Conservation (phyloP, 1,284 basidiomycete species). For the Chalciporus piperatoides region DNA sequence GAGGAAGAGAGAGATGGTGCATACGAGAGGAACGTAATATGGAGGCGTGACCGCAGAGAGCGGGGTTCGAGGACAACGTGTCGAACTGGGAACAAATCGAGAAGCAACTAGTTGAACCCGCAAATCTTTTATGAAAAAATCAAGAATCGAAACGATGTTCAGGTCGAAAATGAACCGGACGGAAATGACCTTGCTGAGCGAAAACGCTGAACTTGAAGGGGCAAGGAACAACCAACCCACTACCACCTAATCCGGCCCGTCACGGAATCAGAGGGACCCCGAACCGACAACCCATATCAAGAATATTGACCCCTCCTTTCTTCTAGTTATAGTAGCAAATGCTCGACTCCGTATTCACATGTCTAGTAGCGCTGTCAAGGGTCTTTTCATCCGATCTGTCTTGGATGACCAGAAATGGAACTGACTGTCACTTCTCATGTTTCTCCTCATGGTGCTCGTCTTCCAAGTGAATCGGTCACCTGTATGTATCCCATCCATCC, state of each 20-base stretch:
- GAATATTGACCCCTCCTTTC: slow-evolving; percentile 17
- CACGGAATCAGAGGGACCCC: slow-evolving; percentile 20
- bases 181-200: slow-evolving; percentile 6
- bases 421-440: slow-evolving; percentile 2
- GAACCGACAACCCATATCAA: background rate
- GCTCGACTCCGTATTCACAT: slow-evolving; percentile 31
- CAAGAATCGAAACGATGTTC: background rate
- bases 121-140: slow-evolving; percentile 8
- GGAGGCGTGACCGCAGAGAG: slow-evolving; percentile 7
- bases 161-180: slow-evolving; percentile 2
- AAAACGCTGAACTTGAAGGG: slow-evolving; percentile 24
- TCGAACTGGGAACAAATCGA: background rate
- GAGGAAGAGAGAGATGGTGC: background rate
- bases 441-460: slow-evolving; percentile 24
- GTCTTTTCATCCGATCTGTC: slow-evolving; percentile 5
- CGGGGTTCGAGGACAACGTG: slow-evolving; percentile 3
- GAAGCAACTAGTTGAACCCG: slow-evolving; percentile 3
- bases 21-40: slow-evolving; percentile 13
- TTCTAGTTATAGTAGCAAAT: background rate
- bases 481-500: background rate
- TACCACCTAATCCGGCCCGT: slow-evolving; percentile 12
- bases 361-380: slow-evolving; percentile 12
- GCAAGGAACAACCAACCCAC: slow-evolving; percentile 12
- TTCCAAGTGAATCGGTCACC: background rate
- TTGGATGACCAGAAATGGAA: background rate